These are phyloP conservation scores for Camellia granthamiana DNA, from an alignment of 148 eudicot species.

Conservation along the genomic window DNA sequence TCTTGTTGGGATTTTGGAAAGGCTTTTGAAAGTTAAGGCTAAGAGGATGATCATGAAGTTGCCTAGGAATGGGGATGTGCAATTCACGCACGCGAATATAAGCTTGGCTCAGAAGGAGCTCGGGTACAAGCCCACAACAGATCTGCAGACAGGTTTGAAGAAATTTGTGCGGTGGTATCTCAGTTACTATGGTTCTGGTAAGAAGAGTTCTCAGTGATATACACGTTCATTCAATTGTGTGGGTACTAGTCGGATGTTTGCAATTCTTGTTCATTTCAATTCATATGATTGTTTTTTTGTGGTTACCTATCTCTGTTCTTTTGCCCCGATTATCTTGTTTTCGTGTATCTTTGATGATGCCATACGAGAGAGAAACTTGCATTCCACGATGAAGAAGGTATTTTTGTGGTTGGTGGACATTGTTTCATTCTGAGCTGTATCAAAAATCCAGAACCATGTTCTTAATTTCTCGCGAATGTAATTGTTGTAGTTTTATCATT, in stretches of 20 bases:
- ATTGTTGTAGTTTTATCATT: conserved; percentile 49
- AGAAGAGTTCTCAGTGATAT: conserved; percentile 51
- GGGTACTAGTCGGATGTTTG: conserved; percentile 32
- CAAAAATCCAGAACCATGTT: conserved; percentile 25
- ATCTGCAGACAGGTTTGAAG: conserved; percentile 75
- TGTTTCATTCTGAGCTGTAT: conserved; percentile 34
- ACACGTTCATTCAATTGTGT: conserved; percentile 20
- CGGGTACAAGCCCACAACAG: conserved; percentile 66
- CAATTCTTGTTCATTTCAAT: conserved; percentile 48
- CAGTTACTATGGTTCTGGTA: conserved; percentile 55
- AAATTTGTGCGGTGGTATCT: conserved; percentile 75
- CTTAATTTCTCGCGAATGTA: conserved; percentile 34
- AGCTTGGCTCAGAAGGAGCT: conserved; percentile 64
- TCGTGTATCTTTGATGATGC: conserved; percentile 39
- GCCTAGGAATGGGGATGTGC: conserved; percentile 84
- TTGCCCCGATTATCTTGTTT: conserved; percentile 33
- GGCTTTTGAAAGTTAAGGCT: conserved; percentile 68
- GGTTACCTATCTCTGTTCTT: conserved; percentile 24
- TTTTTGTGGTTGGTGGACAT: conserved; percentile 32
- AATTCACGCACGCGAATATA: conserved; percentile 68
- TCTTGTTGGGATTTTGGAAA: conserved; percentile 76
- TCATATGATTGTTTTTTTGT: conserved; percentile 51
- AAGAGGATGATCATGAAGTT: conserved; percentile 60
- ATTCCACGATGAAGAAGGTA: conserved; percentile 25
- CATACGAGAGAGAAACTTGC: conserved; percentile 31